Conservation (phyloP, 495 filamentous ascomycete genomes). For the Penicillium canariense region DNA sequence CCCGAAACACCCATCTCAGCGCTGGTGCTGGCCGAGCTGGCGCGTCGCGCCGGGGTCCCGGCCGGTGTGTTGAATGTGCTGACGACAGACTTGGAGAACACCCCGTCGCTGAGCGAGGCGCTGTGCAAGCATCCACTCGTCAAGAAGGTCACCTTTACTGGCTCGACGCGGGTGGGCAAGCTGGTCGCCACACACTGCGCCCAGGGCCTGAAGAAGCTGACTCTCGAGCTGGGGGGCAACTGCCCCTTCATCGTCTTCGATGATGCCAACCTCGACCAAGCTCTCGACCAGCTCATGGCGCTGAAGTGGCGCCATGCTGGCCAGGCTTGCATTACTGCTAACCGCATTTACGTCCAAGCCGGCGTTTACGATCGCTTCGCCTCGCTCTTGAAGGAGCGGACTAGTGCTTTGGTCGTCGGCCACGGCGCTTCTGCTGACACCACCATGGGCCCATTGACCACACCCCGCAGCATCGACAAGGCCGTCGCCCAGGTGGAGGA, state of each 20-base stretch:
- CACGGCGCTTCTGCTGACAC: slow-evolving; percentile 57
- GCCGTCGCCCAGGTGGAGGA: slow-evolving; percentile 60
- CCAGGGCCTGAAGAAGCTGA: slow-evolving; percentile 66
- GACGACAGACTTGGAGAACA: slow-evolving; percentile 59
- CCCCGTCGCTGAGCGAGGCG: slow-evolving; percentile 59
- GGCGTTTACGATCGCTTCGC: slow-evolving; percentile 56
- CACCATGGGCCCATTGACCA: slow-evolving; percentile 69
- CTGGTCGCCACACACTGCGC: slow-evolving; percentile 58
- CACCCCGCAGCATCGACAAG: slow-evolving; percentile 61
- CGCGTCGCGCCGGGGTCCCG: slow-evolving; percentile 53
- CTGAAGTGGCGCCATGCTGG: slow-evolving; percentile 68
- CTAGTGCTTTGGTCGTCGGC: slow-evolving; percentile 58
- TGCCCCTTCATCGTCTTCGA: slow-evolving; percentile 74
- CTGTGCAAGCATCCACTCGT: slow-evolving; percentile 63
- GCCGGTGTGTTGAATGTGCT: slow-evolving; percentile 56
- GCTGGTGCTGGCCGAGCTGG: slow-evolving; percentile 52
- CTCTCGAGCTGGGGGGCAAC: slow-evolving; percentile 73
- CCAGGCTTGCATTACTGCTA: slow-evolving; percentile 74
- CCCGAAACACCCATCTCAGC: slow-evolving; percentile 59
- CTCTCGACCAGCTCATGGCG: slow-evolving; percentile 56
- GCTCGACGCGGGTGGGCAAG: slow-evolving; percentile 63
- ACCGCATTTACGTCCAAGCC: slow-evolving; percentile 66
- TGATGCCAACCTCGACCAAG: slow-evolving; percentile 65
- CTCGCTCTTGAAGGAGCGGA: slow-evolving; percentile 51
- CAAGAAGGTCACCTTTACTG: slow-evolving; percentile 74